Conservation (phyloP, 169 alveolate genomes). For the Plasmodium adleri region DNA sequence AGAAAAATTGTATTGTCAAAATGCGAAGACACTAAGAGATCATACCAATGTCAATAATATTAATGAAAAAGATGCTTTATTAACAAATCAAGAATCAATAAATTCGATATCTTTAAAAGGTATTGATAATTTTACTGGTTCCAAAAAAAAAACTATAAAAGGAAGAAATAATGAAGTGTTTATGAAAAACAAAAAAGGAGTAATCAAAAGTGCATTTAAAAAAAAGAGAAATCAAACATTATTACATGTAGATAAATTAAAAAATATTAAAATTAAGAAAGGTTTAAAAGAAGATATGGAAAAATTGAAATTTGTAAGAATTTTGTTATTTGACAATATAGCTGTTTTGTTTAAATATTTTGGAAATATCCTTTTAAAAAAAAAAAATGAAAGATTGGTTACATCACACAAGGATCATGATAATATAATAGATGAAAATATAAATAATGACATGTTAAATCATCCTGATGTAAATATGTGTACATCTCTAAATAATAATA, state of each 20-base stretch:
- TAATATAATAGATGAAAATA: too few species aligned
- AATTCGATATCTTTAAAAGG: neutral
- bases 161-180: neutral
- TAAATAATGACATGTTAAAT: too few species aligned
- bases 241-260: slow-evolving; percentile 17
- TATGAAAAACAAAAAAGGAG: slow-evolving; percentile 11
- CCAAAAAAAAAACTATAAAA: neutral
- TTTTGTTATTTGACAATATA: slow-evolving; percentile 45
- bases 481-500: neutral
- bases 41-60: neutral
- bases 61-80: neutral
- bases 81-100: neutral
- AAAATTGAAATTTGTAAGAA: slow-evolving; percentile 38
- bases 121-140: neutral
- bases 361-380: slow-evolving; percentile 55
- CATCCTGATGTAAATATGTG: neutral
- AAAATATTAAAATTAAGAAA: slow-evolving; percentile 37
- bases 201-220: slow-evolving; percentile 11
- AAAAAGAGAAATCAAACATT: slow-evolving; percentile 14
- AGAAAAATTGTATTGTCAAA: neutral
- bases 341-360: slow-evolving; percentile 33
- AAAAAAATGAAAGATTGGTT: neutral
- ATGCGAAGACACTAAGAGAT: neutral
- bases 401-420: too few species aligned
- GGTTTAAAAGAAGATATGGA: slow-evolving; percentile 37